These are phyloP conservation scores for Stephanodiscus minutulus DNA, from an alignment of 108 stramenopile species.

Conservation along the genomic window DNA sequence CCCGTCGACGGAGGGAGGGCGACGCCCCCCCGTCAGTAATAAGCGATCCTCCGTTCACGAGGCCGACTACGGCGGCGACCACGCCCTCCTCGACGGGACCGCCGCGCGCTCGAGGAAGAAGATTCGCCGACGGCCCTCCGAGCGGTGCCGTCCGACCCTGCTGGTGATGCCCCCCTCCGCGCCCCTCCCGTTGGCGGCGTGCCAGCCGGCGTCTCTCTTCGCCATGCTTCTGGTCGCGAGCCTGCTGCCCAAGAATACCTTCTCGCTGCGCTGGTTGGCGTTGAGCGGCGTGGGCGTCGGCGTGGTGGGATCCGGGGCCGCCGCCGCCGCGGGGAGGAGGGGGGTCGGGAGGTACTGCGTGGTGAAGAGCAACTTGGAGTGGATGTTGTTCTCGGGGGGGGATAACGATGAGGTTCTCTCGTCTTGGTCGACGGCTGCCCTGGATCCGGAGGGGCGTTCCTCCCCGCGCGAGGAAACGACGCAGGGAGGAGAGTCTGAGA, in stretches of 20 bases:
- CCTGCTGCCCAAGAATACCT: conserved; percentile 35
- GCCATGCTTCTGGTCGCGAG: conserved; percentile 31
- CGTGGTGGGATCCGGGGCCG: background rate
- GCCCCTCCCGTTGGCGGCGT: conserved; percentile 16
- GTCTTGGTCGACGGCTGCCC: background rate
- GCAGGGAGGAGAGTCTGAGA: background rate
- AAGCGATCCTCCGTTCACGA: background rate
- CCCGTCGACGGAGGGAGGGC: background rate
- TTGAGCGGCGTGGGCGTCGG: conserved; percentile 20
- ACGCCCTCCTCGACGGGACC: background rate
- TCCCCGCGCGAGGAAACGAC: background rate
- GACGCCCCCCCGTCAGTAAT: background rate
- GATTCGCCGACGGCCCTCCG: background rate
- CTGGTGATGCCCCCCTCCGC: conserved; percentile 1
- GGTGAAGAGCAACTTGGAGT: background rate
- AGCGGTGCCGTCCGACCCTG: background rate
- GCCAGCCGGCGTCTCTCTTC: conserved; percentile 24
- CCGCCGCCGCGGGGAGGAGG: background rate
- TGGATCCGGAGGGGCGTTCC: background rate
- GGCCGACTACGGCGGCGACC: background rate
- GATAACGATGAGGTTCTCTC: background rate
- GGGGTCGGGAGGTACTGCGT: background rate
- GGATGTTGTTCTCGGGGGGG: background rate
- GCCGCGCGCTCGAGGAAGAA: background rate
- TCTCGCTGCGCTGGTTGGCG: conserved; percentile 42